Conservation (phyloP, 208 protist genomes). For the Porcisia deanei region DNA sequence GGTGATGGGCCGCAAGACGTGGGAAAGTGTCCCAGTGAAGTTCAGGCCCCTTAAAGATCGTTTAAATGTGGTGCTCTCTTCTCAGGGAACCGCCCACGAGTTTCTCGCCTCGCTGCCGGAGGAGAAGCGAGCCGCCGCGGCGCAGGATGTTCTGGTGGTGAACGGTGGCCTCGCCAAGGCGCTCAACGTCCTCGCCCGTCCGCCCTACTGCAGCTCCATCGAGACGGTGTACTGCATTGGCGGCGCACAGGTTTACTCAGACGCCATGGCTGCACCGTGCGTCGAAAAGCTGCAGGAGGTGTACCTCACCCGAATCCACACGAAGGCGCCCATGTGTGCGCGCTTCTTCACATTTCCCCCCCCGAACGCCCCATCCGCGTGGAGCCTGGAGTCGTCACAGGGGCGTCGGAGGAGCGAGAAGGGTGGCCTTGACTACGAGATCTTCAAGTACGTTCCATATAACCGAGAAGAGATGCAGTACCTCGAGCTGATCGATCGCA, state of each 20-base stretch:
- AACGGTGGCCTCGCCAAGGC: slow-evolving; percentile 64
- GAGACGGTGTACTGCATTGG: slow-evolving; percentile 95
- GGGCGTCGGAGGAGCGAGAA: slow-evolving; percentile 36
- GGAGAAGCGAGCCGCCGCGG: slow-evolving; percentile 47
- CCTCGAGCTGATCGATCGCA: slow-evolving; percentile 83
- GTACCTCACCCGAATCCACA: slow-evolving; percentile 67
- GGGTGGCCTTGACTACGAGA: slow-evolving; percentile 45
- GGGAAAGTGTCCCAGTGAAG: slow-evolving; percentile 93
- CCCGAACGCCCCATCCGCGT: slow-evolving; percentile 23
- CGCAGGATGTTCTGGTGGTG: slow-evolving; percentile 44
- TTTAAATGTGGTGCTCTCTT: slow-evolving; percentile 93
- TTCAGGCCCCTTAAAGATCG: slow-evolving; percentile 91
- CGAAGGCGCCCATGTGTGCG: slow-evolving; percentile 43
- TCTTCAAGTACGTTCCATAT: slow-evolving; percentile 74
- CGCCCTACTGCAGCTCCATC: slow-evolving; percentile 54
- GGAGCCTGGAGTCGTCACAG: slow-evolving; percentile 41
- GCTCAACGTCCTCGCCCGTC: slow-evolving; percentile 53
- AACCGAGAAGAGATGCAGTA: slow-evolving; percentile 95
- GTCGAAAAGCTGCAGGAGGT: slow-evolving; percentile 66
- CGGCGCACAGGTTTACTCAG: slow-evolving; percentile 85
- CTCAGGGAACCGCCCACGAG: slow-evolving; percentile 37
- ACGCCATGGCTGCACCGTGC: slow-evolving; percentile 67
- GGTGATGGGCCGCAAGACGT: slow-evolving; percentile 98
- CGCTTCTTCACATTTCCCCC: slow-evolving; percentile 68
- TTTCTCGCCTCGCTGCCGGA: slow-evolving; percentile 46